Conservation (phyloP, 2,329 filamentous ascomycete genomes). For the Aspergillus melleus region DNA sequence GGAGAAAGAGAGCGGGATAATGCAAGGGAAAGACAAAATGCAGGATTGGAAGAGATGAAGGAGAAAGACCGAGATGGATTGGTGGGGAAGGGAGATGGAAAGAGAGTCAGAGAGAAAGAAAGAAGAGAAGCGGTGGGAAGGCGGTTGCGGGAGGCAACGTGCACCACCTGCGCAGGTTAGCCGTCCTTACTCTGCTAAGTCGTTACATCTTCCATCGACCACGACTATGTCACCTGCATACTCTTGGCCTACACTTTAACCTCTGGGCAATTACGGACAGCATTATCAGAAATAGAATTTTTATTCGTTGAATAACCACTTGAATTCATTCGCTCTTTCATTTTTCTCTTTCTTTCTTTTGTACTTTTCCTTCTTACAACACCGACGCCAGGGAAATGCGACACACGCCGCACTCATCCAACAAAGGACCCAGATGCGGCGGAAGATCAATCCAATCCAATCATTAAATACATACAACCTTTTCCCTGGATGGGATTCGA, state of each 20-base stretch:
- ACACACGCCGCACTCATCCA: constrained; percentile 1
- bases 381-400: constrained; percentile 23
- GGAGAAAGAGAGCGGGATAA: constrained; percentile 8
- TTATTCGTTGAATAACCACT: too few species aligned
- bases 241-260: too few species aligned
- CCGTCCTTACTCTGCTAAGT: too few species aligned
- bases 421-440: constrained; percentile 8
- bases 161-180: constrained; percentile 10
- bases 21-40: constrained; percentile 13
- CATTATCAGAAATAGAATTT: too few species aligned
- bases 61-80: constrained; percentile 7
- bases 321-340: neutral
- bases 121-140: constrained; percentile 36
- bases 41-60: constrained; percentile 13
- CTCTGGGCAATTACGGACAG: neutral
- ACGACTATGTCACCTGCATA: neutral
- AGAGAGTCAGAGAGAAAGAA: constrained; percentile 10
- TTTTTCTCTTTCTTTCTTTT: too few species aligned
- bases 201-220: neutral
- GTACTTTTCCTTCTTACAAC: constrained; percentile 5
- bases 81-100: constrained; percentile 17
- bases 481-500: constrained; percentile 3
- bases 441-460: neutral
- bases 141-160: constrained; percentile 40
- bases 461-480: neutral